Conservation (phyloP, 148 eudicot species). For the Silene uniflora region DNA sequence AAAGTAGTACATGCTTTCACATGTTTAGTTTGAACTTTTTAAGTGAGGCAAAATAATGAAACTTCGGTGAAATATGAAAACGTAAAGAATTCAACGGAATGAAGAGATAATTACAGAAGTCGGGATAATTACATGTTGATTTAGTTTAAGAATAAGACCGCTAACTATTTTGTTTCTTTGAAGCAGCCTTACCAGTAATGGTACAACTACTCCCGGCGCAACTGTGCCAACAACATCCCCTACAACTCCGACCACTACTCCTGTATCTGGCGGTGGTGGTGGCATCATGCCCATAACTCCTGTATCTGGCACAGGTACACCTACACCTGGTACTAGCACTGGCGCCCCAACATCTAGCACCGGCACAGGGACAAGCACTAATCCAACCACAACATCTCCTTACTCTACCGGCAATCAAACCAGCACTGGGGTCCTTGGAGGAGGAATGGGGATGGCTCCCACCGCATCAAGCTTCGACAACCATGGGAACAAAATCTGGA, state of each 20-base stretch:
- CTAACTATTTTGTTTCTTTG: not conserved
- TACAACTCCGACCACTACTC: conserved; percentile 23
- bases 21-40: not conserved
- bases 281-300: conserved; percentile 18
- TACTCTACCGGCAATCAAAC: conserved; percentile 32
- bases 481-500: conserved; percentile 20
- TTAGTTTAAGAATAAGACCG: not conserved
- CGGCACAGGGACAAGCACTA: conserved; percentile 10
- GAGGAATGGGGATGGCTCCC: conserved; percentile 41
- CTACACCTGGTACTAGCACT: conserved; percentile 14
- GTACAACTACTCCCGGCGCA: conserved; percentile 15
- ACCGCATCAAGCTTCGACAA: conserved; percentile 43
- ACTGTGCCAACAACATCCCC: conserved; percentile 29
- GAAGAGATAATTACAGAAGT: not conserved
- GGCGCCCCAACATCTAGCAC: conserved; percentile 18
- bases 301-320: conserved; percentile 17
- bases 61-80: not conserved
- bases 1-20: conserved; percentile 8
- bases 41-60: not conserved
- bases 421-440: conserved; percentile 32
- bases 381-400: conserved; percentile 21
- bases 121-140: not conserved
- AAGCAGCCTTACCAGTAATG: conserved; percentile 22
- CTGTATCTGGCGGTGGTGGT: conserved; percentile 18
- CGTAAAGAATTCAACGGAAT: no score